phyloP scores from a whole-genome alignment of 2,329 filamentous ascomycete genomes.

The Epicoccum sorghinum region DNA sequence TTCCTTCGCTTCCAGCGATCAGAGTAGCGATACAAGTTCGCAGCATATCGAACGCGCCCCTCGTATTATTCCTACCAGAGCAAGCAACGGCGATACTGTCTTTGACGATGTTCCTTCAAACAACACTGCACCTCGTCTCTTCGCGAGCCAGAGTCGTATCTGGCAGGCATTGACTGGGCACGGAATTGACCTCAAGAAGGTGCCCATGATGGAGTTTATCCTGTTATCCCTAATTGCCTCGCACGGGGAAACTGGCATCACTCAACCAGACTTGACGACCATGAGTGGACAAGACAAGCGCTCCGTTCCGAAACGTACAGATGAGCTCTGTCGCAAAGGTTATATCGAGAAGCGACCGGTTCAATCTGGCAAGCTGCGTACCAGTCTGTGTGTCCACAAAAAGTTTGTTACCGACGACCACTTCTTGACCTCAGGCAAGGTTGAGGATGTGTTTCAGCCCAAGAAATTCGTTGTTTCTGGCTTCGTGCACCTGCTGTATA shows the following conservation, averaged over 20 bases:
- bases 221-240: slow-evolving; percentile 65
- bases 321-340: slow-evolving; percentile 61
- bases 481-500: slow-evolving; percentile 57
- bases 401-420: slow-evolving; percentile 53
- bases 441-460: slow-evolving; percentile 43
- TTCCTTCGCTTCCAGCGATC: not conserved
- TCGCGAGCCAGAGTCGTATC: slow-evolving; percentile 60
- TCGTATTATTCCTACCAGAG: slow-evolving; percentile 20
- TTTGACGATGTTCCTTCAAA: slow-evolving; percentile 35
- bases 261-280: slow-evolving; percentile 62
- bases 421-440: slow-evolving; percentile 33
- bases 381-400: slow-evolving; percentile 62
- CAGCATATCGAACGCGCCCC: slow-evolving; percentile 6
- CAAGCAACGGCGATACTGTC: slow-evolving; percentile 17
- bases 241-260: slow-evolving; percentile 59
- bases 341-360: slow-evolving; percentile 63
- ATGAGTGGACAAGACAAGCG: slow-evolving; percentile 68
- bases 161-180: slow-evolving; percentile 68
- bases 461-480: slow-evolving; percentile 56
- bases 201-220: slow-evolving; percentile 62
- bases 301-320: slow-evolving; percentile 67
- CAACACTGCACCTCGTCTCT: slow-evolving; percentile 39
- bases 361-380: slow-evolving; percentile 54
- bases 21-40: not conserved
- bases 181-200: slow-evolving; percentile 59